Evolutionary conservation across 805 yeast genomes (phyloP).

Genomic region (Starmerella sp.): DNA sequence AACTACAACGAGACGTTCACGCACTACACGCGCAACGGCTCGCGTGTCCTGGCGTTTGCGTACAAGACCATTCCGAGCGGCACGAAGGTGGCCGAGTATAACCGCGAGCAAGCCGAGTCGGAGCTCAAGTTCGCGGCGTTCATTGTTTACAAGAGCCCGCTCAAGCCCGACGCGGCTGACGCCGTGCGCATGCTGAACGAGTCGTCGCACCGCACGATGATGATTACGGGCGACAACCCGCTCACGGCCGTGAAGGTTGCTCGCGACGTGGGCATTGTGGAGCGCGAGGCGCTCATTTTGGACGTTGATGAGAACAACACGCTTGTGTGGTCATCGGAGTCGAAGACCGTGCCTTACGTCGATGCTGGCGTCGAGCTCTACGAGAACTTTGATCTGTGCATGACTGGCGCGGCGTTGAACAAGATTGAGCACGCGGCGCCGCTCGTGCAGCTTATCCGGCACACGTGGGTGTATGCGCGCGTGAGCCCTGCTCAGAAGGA

Average conservation of each 20-base stretch:
- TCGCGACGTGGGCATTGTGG: constrained; percentile 77
- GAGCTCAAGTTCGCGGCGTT: constrained; percentile 78
- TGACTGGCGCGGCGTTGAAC: constrained; percentile 82
- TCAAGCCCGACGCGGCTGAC: constrained; percentile 84
- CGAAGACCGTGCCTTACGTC: constrained; percentile 41
- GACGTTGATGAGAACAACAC: constrained; percentile 61
- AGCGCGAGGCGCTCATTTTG: constrained; percentile 70
- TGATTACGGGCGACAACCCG: constrained; percentile 99
- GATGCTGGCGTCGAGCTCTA: constrained; percentile 38
- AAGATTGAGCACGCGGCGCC: constrained; percentile 44
- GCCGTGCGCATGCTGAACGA: constrained; percentile 87
- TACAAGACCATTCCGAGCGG: constrained; percentile 55
- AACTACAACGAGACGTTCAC: constrained; percentile 78
- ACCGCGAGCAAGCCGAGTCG: constrained; percentile 67
- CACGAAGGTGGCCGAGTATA: constrained; percentile 41
- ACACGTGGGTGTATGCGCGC: constrained; percentile 95
- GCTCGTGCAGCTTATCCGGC: constrained; percentile 60
- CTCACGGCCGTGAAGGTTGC: constrained; percentile 98
- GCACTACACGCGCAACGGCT: constrained; percentile 86
- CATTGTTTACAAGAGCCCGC: constrained; percentile 92
- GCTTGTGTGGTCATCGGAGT: constrained; percentile 75
- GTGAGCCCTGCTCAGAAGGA: constrained; percentile 96
- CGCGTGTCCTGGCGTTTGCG: constrained; percentile 92
- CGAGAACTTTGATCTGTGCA: constrained; percentile 67
- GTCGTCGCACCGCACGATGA: constrained; percentile 87